Base-by-base conservation (phyloP, 805 yeast genomes). In the Dipodascus geniculatus region DNA sequence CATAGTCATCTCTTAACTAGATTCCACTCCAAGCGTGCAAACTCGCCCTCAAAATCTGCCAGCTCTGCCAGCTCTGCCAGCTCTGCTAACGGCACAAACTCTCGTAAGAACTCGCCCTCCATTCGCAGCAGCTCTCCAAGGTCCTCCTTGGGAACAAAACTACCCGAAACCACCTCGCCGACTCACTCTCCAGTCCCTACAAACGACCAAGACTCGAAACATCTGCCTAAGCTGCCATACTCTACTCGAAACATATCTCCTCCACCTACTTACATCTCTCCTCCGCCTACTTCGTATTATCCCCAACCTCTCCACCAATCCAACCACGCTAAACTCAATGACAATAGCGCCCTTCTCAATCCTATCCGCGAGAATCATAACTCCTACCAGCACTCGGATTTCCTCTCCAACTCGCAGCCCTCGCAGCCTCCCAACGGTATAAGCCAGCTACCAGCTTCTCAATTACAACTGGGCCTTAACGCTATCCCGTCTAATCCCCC, bases 11-110 rank as follows among this genome's bases (percentile, higher is more conserved):
- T 67, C 31, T 55, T 56, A 28, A 66, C 71, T 3, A 62, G 63
- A 55, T 61, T 67, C 49, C 71, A 68, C 49, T 60, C 63, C 17
- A 61, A 66, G 22, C 61, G 68, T 20, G 56, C 58, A 14, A 56
- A 56, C 44, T 55, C 55, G 33, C 33, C 33, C 11, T n/a, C n/a
- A n/a, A n/a, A n/a, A n/a, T 28, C 33, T 11, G 33, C 33, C 6
- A 28, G 33, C 11, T 28, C 33, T 6, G 9, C 33, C 9, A 6
- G 9, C 33, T 28, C 33, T 6, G 33, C 33, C 6, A 28, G 6
- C 11, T 28, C 33, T 28, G 11, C 9, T 11, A 28, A 28, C 11
- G 33, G 33, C 11, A 28, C 6, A 6, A 28, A 11, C 11, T 28
- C 33, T 28, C 9, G 33, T 11, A 28, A 28, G 11, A 28, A 11